These are phyloP conservation scores for Limonium bicolor DNA, from an alignment of 148 eudicot genomes.

Conservation along the genomic window DNA sequence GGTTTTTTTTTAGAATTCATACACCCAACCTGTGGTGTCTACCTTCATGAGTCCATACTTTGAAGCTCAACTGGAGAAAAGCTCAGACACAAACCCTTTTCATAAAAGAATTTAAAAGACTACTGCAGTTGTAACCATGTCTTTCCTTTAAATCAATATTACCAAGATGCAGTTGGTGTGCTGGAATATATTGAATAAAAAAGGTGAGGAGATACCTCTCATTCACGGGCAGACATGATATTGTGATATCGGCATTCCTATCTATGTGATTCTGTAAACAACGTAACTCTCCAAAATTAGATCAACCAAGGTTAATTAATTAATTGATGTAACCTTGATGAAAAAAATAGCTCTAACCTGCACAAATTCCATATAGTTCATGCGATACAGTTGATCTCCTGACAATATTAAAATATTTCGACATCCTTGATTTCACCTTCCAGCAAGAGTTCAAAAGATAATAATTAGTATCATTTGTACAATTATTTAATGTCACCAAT, in stretches of 20 bases:
- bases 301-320: no score
- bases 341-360: constrained; percentile 28
- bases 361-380: constrained; percentile 81
- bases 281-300: no score
- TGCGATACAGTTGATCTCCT: constrained; percentile 83
- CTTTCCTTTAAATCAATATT: no score
- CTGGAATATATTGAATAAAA: constrained; percentile 3
- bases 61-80: constrained; percentile 51
- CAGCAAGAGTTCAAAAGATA: constrained; percentile 12
- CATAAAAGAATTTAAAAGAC: no score
- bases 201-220: constrained; percentile 74
- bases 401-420: constrained; percentile 68
- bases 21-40: constrained; percentile 41
- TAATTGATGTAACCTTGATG: no score
- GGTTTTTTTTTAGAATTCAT: constrained; percentile 57
- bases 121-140: no score
- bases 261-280: constrained; percentile 69
- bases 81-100: no score
- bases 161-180: not conserved
- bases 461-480: no score
- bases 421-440: constrained; percentile 71
- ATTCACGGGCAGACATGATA: constrained; percentile 74
- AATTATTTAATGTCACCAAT: no score
- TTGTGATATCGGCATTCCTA: constrained; percentile 67
- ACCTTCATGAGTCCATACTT: constrained; percentile 53